Evolutionary conservation across 2,329 filamentous ascomycete genomes (phyloP), one percentile per base, ranked within the genome.

Genomic region (Trichoderma gracile): DNA sequence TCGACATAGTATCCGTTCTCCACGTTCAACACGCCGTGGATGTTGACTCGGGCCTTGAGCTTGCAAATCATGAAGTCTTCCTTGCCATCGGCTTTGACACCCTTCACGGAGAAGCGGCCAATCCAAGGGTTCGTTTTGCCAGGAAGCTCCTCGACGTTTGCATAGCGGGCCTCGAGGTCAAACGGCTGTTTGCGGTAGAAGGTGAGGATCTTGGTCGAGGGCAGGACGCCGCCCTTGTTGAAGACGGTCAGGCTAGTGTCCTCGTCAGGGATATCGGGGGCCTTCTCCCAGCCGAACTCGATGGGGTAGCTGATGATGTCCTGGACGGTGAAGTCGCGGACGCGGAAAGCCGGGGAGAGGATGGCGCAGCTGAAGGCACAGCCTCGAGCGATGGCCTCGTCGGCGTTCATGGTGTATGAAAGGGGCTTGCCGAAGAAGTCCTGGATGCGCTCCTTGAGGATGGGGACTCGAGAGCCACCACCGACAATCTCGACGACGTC

Each of bases 41-140:
- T 86, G 81, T 99, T 99, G 64, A 99, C 86, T 68, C 95, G 89
- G 54, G 95, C 94, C 86, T 98, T 98, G 68, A 99, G 89, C 84
- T 99, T 99, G 89, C 95, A 99, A 74, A 98, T 96, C 94, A 99
- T 98, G 79, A 98, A 99, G 77, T 98, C 95, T 66, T 96, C 92
- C 76, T 95, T 93, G 70, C 89, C 86, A 75, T 96, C 92, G 46
- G 92, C 90, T 85, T 97, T 93, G 75, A 99, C 94, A 52, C 91
- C 91, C 86, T 99, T 99, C 77, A 99, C 93, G 47, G 93, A 97
- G 83, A 99, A 99, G 69, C 92, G 89, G 64, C 95, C 95, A 71
- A 99, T 97, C 91, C 94, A 98, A 54, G 95, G 91, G 76, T 92
- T 92, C 67, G 89, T 84, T 84, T 94, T 96, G 73, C 93, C 93